Percentiles rank a stretch among this genome's conserved stretches.
Conservation (phyloP, 1,139 yeast genomes). For the Saccharomyces hybrid region DNA sequence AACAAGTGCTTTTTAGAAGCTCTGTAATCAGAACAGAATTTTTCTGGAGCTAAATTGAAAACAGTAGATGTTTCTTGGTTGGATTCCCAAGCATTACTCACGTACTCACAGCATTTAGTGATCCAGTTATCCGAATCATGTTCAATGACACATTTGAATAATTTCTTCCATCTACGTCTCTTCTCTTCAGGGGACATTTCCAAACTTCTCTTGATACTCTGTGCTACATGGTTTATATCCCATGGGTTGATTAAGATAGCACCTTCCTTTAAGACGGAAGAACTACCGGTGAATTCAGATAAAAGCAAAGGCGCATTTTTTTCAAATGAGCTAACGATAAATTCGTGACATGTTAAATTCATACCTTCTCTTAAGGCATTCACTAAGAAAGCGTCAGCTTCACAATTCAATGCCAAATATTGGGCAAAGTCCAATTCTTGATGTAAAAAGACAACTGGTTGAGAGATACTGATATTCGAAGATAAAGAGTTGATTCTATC, state of each 20-base stretch:
- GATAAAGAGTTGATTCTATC: conserved; percentile 74
- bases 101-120: conserved; percentile 43
- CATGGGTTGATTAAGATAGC: conserved; percentile 83
- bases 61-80: conserved; percentile 38
- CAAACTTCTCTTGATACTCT: conserved; percentile 51
- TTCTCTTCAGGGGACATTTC: conserved; percentile 55
- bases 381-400: conserved; percentile 80
- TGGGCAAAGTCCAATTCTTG: conserved; percentile 85
- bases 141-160: conserved; percentile 50
- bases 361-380: conserved; percentile 91
- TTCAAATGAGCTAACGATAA: conserved; percentile 62
- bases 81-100: conserved; percentile 53
- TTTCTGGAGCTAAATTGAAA: conserved; percentile 35
- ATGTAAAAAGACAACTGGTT: conserved; percentile 77
- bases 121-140: conserved; percentile 77
- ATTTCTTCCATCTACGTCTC: conserved; percentile 48
- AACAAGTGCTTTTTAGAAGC: conserved; percentile 39
- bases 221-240: conserved; percentile 62
- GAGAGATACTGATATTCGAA: conserved; percentile 64
- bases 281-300: conserved; percentile 90
- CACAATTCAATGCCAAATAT: conserved; percentile 72
- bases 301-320: conserved; percentile 72
- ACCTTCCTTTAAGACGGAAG: conserved; percentile 63
- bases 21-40: conserved; percentile 32
- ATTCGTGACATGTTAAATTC: conserved; percentile 91